Conservation (phyloP, 192 early-diverging fungal genomes). For the Backusella sp. region DNA sequence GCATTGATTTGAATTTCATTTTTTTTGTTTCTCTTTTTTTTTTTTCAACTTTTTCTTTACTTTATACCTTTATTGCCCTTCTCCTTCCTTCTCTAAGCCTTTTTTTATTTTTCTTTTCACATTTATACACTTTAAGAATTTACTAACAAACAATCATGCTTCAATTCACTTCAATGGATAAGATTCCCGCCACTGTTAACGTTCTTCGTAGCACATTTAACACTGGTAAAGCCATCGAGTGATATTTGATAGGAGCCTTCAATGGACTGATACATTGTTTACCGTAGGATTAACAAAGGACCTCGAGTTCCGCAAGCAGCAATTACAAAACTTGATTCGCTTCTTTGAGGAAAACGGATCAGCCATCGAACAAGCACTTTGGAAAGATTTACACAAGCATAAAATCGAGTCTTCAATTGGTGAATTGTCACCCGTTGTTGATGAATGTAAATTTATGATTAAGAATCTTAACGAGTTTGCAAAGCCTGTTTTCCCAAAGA, state of each 20-base stretch:
- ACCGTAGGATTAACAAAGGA: conserved; percentile 24
- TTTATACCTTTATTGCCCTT: background rate
- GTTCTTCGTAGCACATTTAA: background rate
- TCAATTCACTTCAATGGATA: background rate
- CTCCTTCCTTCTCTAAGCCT: background rate
- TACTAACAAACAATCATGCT: background rate
- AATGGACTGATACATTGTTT: background rate
- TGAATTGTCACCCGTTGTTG: conserved; percentile 24
- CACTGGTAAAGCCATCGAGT: background rate
- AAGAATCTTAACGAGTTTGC: conserved; percentile 50
- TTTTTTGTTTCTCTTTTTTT: background rate
- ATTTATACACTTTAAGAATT: background rate
- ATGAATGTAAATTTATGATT: conserved; percentile 34
- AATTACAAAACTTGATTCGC: conserved; percentile 10
- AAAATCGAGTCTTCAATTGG: conserved; percentile 20
- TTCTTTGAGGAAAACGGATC: conserved; percentile 23
- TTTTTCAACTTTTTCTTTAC: background rate
- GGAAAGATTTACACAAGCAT: conserved; percentile 26
- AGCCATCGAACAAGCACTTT: conserved; percentile 12
- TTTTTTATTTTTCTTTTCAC: background rate
- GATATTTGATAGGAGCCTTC: no score
- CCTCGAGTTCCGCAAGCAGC: conserved; percentile 29
- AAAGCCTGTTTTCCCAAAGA: conserved; percentile 30
- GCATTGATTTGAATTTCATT: background rate
- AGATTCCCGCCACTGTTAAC: background rate